Conservation (phyloP, 352 stramenopile genomes). For the Phytophthora niederhauseri region DNA sequence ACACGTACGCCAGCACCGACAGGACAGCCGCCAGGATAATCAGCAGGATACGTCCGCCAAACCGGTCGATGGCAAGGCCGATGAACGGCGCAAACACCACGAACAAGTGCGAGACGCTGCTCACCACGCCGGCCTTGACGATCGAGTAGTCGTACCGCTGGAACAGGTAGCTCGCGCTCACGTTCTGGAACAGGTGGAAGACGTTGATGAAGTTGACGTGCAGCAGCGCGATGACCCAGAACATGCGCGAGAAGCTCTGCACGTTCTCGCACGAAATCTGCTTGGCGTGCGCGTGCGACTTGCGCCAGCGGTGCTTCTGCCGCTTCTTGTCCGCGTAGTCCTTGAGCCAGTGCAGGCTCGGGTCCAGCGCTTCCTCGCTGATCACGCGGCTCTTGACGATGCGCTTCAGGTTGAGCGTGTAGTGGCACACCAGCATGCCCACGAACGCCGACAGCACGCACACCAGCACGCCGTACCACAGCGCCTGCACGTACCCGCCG, state of each 20-base stretch:
- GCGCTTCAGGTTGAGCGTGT: constrained; percentile 64
- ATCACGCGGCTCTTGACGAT: constrained; percentile 71
- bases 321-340: constrained; percentile 76
- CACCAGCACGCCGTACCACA: constrained; percentile 80
- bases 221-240: constrained; percentile 85
- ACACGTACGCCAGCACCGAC: constrained; percentile 77
- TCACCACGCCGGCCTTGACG: constrained; percentile 86
- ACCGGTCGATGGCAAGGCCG: constrained; percentile 88
- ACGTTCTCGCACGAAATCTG: constrained; percentile 68
- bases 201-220: constrained; percentile 92
- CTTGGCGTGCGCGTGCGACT: constrained; percentile 41
- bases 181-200: constrained; percentile 94
- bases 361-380: constrained; percentile 58
- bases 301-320: constrained; percentile 46
- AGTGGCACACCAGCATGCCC: constrained; percentile 59
- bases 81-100: constrained; percentile 91
- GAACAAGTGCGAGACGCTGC: constrained; percentile 76
- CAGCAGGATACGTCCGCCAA: constrained; percentile 86
- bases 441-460: constrained; percentile 63
- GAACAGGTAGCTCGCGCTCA: constrained; percentile 87
- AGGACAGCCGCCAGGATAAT: constrained; percentile 73
- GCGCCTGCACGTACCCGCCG: constrained; percentile 82
- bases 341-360: constrained; percentile 67
- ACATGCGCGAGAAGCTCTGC: constrained; percentile 82
- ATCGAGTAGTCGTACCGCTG: constrained; percentile 87